Evolutionary conservation across 106 monocot species (phyloP).

Genomic region (Xerophyta viscosa): DNA sequence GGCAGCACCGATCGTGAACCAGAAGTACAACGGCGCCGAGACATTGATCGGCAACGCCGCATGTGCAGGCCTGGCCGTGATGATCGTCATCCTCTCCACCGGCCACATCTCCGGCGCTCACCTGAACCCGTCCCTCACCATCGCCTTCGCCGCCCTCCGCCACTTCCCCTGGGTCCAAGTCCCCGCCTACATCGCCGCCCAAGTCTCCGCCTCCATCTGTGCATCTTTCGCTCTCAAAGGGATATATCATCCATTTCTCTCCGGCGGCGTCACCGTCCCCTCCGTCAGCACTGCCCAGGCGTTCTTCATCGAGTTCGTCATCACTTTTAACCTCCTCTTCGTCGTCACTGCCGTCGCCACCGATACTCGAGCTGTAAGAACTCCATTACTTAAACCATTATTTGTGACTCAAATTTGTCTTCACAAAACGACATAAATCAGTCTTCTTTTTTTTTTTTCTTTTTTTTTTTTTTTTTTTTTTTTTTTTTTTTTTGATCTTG

Average conservation of each 20-base stretch:
- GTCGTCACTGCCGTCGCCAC: conserved; percentile 89
- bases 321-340: conserved; percentile 76
- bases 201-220: conserved; percentile 77
- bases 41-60: conserved; percentile 79
- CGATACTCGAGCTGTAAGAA: conserved; percentile 49
- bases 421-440: too few relatives aligned
- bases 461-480: too few relatives aligned
- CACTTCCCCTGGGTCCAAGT: conserved; percentile 97
- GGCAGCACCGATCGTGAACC: conserved; percentile 91
- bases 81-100: conserved; percentile 85
- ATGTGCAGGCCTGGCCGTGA: conserved; percentile 76
- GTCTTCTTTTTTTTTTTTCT: too few relatives aligned
- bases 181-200: conserved; percentile 75
- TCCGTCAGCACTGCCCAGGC: conserved; percentile 63
- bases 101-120: conserved; percentile 99
- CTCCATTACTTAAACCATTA: not conserved
- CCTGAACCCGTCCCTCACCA: conserved; percentile 88
- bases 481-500: too few relatives aligned
- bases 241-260: conserved; percentile 70
- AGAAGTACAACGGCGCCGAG: conserved; percentile 80
- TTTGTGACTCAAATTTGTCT: too few relatives aligned
- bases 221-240: conserved; percentile 79
- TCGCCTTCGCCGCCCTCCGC: conserved; percentile 83
- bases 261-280: conserved; percentile 90
- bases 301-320: conserved; percentile 77